Evolutionary conservation across 164 flowering plant genomes (phyloP).

Genomic region (Echeveria elegans): DNA sequence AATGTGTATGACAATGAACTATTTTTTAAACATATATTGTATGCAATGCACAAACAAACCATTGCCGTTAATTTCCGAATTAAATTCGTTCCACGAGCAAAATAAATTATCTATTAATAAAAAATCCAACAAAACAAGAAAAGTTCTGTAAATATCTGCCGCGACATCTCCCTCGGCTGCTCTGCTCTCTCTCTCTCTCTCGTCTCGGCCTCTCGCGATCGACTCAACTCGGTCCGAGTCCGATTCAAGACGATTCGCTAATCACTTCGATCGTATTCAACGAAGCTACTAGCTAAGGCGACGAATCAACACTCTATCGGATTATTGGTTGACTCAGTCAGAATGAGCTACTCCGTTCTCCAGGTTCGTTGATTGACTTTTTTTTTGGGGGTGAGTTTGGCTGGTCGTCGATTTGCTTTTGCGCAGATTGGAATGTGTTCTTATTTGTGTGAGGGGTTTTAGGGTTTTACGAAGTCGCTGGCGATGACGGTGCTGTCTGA

Average conservation of each 20-base stretch:
- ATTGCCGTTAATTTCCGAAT: too few relatives aligned
- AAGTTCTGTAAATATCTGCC: neutral
- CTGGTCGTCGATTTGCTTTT: neutral
- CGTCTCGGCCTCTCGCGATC: neutral
- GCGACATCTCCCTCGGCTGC: neutral
- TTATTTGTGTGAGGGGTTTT: neutral
- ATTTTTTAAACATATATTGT: too few relatives aligned
- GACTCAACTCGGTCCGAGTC: neutral
- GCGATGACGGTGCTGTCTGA: slow-evolving; percentile 90
- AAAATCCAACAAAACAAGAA: too few relatives aligned
- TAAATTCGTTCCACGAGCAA: too few relatives aligned
- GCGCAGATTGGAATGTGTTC: neutral
- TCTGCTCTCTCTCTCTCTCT: neutral
- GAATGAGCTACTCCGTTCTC: slow-evolving; percentile 1
- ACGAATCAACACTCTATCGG: neutral
- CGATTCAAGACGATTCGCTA: neutral
- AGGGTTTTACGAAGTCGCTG: slow-evolving; percentile 87
- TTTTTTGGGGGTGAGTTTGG: neutral
- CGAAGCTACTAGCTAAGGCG: neutral
- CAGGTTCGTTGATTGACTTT: neutral
- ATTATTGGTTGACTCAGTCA: neutral
- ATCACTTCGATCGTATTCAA: neutral
- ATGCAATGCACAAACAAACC: too few relatives aligned
- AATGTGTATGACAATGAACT: too few relatives aligned
- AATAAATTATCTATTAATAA: too few relatives aligned